These are phyloP conservation scores for Eucalyptus lansdowneana DNA, from an alignment of 345 rosid species.

Conservation along the genomic window DNA sequence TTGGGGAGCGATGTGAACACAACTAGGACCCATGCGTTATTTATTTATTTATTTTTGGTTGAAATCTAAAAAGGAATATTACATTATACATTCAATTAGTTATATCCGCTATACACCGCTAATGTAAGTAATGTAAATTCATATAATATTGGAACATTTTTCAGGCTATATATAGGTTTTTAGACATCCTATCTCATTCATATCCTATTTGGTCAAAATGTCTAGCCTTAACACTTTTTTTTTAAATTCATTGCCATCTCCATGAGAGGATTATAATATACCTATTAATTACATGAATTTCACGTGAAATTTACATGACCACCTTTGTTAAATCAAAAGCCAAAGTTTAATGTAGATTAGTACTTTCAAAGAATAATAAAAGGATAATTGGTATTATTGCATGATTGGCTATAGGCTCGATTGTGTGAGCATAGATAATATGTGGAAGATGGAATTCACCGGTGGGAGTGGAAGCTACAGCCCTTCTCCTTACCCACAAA, in stretches of 20 bases:
- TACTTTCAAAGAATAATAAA: too few species aligned
- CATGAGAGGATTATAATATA: neutral
- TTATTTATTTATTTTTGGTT: too few species aligned
- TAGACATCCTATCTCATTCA: neutral
- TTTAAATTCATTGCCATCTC: neutral
- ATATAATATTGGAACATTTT: neutral
- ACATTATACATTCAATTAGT: too few species aligned
- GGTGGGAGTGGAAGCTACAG: too few species aligned
- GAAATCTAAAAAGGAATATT: neutral
- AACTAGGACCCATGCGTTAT: neutral
- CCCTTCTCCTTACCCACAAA: accelerated
- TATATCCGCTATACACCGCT: neutral
- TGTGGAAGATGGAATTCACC: accelerated
- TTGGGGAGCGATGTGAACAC: neutral
- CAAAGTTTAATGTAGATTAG: too few species aligned
- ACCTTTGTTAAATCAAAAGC: too few species aligned
- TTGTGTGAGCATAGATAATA: too few species aligned
- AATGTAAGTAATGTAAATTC: neutral
- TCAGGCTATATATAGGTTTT: neutral
- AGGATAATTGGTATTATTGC: accelerated
- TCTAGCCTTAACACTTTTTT: neutral
- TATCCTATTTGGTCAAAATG: neutral
- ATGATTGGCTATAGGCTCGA: too few species aligned
- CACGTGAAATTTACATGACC: too few species aligned
- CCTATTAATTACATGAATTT: too few species aligned